phyloP scores from a whole-genome alignment of 106 monocot genomes.

The Vanilla planifolia region DNA sequence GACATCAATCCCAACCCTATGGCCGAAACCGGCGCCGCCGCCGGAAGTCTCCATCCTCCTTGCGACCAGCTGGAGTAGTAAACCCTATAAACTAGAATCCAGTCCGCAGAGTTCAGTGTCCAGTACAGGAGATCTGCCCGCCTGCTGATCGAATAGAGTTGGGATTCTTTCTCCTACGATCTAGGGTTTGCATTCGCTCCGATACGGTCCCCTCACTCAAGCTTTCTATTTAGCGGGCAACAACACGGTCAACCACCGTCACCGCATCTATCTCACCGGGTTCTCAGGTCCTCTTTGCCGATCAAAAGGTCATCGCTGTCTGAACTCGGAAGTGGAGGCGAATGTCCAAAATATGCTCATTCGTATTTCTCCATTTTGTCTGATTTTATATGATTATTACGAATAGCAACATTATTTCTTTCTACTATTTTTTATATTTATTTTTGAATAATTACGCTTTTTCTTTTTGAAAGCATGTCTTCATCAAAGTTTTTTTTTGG shows the following conservation, averaged over 20 bases:
- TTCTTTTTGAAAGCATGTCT: no score
- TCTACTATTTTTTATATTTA: no score
- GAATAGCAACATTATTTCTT: no score
- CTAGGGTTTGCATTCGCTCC: slow-evolving; percentile 37
- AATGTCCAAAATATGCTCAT: no score
- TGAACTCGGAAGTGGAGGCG: no score
- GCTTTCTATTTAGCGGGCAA: background rate
- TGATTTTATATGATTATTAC: no score
- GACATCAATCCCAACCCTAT: slow-evolving; percentile 30
- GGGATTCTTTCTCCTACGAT: background rate
- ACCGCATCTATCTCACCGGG: slow-evolving; percentile 1
- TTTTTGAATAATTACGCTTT: no score
- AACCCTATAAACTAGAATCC: background rate
- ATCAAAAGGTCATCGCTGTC: no score
- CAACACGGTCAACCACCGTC: background rate
- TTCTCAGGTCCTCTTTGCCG: background rate
- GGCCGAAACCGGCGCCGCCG: no score
- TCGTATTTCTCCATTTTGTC: no score
- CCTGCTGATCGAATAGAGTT: slow-evolving; percentile 16
- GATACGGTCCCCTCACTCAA: background rate
- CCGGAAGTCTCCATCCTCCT: slow-evolving; percentile 20
- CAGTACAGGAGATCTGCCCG: slow-evolving; percentile 14
- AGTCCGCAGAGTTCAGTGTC: slow-evolving; percentile 15
- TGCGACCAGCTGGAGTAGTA: background rate
- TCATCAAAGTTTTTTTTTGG: no score